These are phyloP conservation scores for Gaertneriomyces sp. DNA, from an alignment of 192 early-diverging fungal species.

Conservation along the genomic window DNA sequence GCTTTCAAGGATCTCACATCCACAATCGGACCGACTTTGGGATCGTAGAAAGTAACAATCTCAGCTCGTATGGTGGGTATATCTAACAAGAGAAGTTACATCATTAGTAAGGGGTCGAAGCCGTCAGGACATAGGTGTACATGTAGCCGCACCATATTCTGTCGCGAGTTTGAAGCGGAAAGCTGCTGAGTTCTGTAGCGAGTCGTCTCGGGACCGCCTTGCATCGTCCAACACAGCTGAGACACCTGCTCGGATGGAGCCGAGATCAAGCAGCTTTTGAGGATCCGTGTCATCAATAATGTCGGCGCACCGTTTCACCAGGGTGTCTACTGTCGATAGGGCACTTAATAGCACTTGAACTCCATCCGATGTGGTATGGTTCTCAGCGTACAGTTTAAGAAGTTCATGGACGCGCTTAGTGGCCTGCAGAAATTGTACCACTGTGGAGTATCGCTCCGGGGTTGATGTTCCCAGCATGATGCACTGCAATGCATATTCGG, in stretches of 20 bases:
- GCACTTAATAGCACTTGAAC: too few species aligned
- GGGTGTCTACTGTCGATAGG: background rate
- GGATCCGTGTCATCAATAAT: constrained; percentile 16
- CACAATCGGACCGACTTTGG: constrained; percentile 7
- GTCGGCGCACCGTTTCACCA: constrained; percentile 9
- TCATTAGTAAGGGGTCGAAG: too few species aligned
- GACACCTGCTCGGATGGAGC: constrained; percentile 21
- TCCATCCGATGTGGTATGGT: too few species aligned
- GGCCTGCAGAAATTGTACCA: too few species aligned
- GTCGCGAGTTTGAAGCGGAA: background rate
- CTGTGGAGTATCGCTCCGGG: background rate
- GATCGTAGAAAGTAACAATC: background rate
- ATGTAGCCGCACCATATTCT: background rate
- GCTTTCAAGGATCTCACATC: background rate
- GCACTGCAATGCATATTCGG: constrained; percentile 42
- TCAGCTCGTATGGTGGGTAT: too few species aligned
- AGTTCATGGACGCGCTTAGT: too few species aligned
- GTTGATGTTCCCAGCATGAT: constrained; percentile 27
- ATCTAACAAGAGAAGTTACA: too few species aligned
- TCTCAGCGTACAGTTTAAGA: too few species aligned
- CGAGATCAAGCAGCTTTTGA: constrained; percentile 19
- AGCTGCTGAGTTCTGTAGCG: background rate
- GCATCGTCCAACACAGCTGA: constrained; percentile 22
- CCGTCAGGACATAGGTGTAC: too few species aligned
- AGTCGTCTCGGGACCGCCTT: background rate